These are phyloP conservation scores for Psilocybe subaeruginosa DNA, from an alignment of 768 basidiomycete species.

Conservation along the genomic window DNA sequence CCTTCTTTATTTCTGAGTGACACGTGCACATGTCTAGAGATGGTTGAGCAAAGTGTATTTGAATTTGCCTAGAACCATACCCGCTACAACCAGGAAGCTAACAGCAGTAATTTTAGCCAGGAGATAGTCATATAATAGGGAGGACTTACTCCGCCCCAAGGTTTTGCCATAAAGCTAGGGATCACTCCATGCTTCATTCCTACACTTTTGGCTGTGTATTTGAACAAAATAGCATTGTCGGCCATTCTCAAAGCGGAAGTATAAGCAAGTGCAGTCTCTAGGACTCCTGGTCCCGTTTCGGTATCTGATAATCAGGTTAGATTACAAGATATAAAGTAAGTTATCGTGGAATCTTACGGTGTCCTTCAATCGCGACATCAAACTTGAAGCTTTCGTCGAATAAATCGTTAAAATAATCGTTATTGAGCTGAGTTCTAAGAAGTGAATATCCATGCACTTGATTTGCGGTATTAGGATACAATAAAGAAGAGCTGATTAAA, in stretches of 20 bases:
- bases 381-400: constrained; percentile 79
- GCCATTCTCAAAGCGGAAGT: constrained; percentile 81
- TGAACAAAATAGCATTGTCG: constrained; percentile 92
- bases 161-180: constrained; percentile 99
- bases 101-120: not conserved
- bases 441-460: constrained; percentile 97
- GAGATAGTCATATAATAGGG: not conserved
- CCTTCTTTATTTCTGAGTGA: constrained; percentile 74
- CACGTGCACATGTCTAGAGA: constrained; percentile 83
- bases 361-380: constrained; percentile 82
- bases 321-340: not conserved
- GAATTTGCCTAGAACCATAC: constrained; percentile 37
- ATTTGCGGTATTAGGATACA: constrained; percentile 5
- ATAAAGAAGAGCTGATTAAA: not conserved
- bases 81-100: constrained; percentile 96
- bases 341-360: constrained; percentile 54
- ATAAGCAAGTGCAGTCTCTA: constrained; percentile 88
- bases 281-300: constrained; percentile 89
- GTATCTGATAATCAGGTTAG: constrained; percentile 57
- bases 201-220: constrained; percentile 88
- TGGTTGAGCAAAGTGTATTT: not conserved
- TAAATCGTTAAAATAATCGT: constrained; percentile 85
- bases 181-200: constrained; percentile 88
- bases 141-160: constrained; percentile 82
- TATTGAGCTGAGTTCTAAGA: constrained; percentile 87